These are phyloP conservation scores for Wickerhamomyces queroliae DNA, from an alignment of 805 yeast genomes.

Conservation along the genomic window DNA sequence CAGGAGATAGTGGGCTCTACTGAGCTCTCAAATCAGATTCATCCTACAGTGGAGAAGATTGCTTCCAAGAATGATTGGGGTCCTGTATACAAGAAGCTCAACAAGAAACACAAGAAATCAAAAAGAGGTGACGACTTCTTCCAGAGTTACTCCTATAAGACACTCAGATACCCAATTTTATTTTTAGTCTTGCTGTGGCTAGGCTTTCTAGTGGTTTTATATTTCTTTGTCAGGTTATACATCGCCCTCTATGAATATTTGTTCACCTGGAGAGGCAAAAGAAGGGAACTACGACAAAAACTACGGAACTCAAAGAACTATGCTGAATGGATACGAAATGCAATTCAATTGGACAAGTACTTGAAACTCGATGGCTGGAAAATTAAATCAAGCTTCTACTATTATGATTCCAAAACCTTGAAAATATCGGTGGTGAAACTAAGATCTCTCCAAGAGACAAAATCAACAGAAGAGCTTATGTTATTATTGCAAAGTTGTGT, in stretches of 20 bases:
- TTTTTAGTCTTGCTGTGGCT: conserved; percentile 51
- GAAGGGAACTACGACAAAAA: conserved; percentile 41
- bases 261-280: conserved; percentile 55
- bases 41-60: conserved; percentile 25
- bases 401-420: conserved; percentile 63
- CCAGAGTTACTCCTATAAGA: conserved; percentile 35
- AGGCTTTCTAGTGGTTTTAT: conserved; percentile 38
- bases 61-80: conserved; percentile 42
- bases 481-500: conserved; percentile 59
- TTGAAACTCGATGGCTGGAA: conserved; percentile 64
- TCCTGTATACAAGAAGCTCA: conserved; percentile 28
- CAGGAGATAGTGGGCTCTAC: conserved; percentile 5
- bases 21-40: background rate
- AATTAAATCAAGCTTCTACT: conserved; percentile 50
- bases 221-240: conserved; percentile 48
- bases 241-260: conserved; percentile 59
- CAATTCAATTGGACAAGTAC: conserved; percentile 48
- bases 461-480: conserved; percentile 41
- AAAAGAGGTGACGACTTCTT: conserved; percentile 16
- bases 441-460: conserved; percentile 25
- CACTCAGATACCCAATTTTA: conserved; percentile 65
- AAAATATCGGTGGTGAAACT: conserved; percentile 40
- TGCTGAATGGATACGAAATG: conserved; percentile 57
- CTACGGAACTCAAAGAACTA: conserved; percentile 46
- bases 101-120: conserved; percentile 5